Conservation (phyloP, 768 basidiomycete species). For the Sistotremastrum suecicum region DNA sequence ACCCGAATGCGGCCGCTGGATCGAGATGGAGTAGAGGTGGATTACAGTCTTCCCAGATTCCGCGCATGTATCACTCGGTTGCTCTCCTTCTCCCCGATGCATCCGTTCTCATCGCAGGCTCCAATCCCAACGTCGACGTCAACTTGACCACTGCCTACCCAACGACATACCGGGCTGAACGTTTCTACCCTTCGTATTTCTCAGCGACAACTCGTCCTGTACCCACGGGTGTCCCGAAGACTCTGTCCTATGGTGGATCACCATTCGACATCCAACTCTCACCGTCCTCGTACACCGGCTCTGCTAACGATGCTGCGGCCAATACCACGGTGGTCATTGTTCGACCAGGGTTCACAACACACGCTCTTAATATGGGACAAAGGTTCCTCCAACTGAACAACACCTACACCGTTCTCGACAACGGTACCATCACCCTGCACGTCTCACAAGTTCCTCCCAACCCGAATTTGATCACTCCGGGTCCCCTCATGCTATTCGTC, state of each 20-base stretch:
- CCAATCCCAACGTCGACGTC: slow-evolving; percentile 86
- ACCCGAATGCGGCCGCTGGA: slow-evolving; percentile 59
- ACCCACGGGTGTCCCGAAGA: slow-evolving; percentile 56
- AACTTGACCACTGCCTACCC: slow-evolving; percentile 47
- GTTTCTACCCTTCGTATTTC: slow-evolving; percentile 90
- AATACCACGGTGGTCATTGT: slow-evolving; percentile 62
- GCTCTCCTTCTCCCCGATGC: slow-evolving; percentile 84
- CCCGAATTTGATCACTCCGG: slow-evolving; percentile 77
- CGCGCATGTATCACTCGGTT: slow-evolving; percentile 83
- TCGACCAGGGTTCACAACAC: slow-evolving; percentile 77
- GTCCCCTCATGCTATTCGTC: slow-evolving; percentile 74
- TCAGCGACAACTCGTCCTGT: slow-evolving; percentile 50
- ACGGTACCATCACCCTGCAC: slow-evolving; percentile 66
- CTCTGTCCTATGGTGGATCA: slow-evolving; percentile 69
- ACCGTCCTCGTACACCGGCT: slow-evolving; percentile 22
- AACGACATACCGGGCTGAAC: slow-evolving; percentile 70
- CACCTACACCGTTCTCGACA: slow-evolving; percentile 65
- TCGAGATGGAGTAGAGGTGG: slow-evolving; percentile 60
- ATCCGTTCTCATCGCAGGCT: slow-evolving; percentile 79
- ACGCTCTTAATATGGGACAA: slow-evolving; percentile 84
- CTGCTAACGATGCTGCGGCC: slow-evolving; percentile 54
- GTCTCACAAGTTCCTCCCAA: slow-evolving; percentile 76
- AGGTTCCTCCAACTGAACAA: slow-evolving; percentile 70
- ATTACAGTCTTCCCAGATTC: slow-evolving; percentile 43
- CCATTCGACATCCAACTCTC: slow-evolving; percentile 54